Evolutionary conservation across 73 alveolate genomes (phyloP), one percentile per base, ranked within the genome.

Genomic region (Halteria grandinella): DNA sequence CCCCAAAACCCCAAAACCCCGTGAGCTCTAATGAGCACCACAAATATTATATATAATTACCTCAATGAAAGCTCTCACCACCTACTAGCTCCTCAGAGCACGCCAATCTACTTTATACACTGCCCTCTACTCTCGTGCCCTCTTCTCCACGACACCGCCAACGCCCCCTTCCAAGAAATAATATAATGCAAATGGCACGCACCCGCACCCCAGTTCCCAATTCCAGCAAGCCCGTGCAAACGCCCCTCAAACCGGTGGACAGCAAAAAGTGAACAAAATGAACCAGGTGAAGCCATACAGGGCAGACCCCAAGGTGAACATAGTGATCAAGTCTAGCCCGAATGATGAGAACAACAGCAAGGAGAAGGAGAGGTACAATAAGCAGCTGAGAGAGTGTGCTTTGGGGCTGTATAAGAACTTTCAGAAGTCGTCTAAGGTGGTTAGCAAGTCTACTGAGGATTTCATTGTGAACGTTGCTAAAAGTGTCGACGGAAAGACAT

Each of bases 321-420:
- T 82, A n/a, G 45, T 82, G 1, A 71, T 80, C 17, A 82, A 70
- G 69, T 39, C 70, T 37, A 58, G 78, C 32, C 33, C 71, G 6
- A 59, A 50, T 37, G 86, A 82, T 36, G 45, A 24, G 0, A 18
- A 23, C n/a, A 82, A 82, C 43, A 20, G 31, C 31, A 28, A 41
- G 1, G 86, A 82, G 23, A 82, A 82, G 53, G 86, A 71, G 21
- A 72, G 70, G 23, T 72, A 40, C 58, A 55, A 82, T 33, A 49
- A 48, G 28, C 23, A 57, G 10, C 54, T 82, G 8, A 82, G 72
- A 36, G 59, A 53, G n/a, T 24, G 74, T 7, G 75, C 91, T 7
- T 54, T 39, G 18, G 63, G 81, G 10, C 63, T 82, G 2, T 82
- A 29, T 33, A 53, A 59, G 29, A 29, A 70, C 73, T 58, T 23